Conservation (phyloP, 345 rosid genomes). For the Eucalyptus polybractea region DNA sequence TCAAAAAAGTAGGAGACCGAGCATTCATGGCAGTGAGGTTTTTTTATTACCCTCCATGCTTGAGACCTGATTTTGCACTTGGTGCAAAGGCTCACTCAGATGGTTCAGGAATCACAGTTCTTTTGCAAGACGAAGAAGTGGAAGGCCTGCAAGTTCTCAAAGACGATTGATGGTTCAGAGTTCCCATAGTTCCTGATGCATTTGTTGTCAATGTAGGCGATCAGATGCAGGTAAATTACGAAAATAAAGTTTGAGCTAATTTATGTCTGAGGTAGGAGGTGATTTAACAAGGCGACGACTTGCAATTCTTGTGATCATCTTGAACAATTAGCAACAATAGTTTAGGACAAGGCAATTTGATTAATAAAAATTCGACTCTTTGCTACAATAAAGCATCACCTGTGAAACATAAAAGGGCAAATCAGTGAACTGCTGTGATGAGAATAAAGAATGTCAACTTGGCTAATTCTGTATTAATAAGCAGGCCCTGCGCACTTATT, state of each 20-base stretch:
- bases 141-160: conserved; percentile 13
- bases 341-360: neutral
- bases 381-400: neutral
- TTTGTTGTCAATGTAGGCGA: conserved; percentile 11
- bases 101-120: conserved; percentile 14
- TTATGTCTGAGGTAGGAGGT: neutral
- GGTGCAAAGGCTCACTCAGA: conserved; percentile 22
- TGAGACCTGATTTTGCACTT: conserved; percentile 5
- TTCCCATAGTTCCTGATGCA: conserved; percentile 6
- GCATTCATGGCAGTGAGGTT: conserved; percentile 6
- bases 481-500: neutral
- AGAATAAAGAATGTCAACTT: neutral
- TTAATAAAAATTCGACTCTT: neutral
- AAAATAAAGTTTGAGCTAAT: neutral
- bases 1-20: neutral
- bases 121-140: conserved; percentile 11
- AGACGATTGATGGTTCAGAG: conserved; percentile 10
- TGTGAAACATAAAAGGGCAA: neutral
- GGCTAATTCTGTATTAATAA: neutral
- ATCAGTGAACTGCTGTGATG: neutral
- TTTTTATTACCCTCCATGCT: conserved; percentile 16
- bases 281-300: neutral
- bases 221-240: neutral
- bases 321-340: neutral
- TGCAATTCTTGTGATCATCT: neutral